phyloP scores from a whole-genome alignment of 2,329 filamentous ascomycete species.

The Fusarium sp. region DNA sequence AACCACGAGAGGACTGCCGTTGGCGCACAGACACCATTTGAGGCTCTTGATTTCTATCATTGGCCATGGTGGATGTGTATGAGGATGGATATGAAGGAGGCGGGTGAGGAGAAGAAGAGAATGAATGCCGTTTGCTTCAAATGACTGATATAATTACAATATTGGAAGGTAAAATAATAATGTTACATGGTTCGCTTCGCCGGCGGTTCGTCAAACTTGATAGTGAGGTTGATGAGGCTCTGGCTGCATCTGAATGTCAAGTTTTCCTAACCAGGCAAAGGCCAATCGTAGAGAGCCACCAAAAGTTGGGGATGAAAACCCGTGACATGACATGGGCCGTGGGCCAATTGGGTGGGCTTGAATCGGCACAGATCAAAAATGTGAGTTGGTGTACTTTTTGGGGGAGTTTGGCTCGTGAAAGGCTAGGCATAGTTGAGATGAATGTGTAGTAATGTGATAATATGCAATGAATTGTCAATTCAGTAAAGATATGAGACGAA shows the following conservation, averaged over 20 bases:
- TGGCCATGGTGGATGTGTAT: constrained; percentile 27
- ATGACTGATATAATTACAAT: constrained; percentile 14
- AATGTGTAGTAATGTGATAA: no score
- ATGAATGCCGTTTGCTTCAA: not conserved
- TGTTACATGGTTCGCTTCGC: constrained; percentile 34
- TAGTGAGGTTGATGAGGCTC: constrained; percentile 28
- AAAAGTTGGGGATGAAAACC: constrained; percentile 24
- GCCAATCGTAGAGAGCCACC: constrained; percentile 19
- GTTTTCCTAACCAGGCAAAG: constrained; percentile 23
- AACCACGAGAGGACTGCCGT: constrained; percentile 44
- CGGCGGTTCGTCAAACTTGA: constrained; percentile 1
- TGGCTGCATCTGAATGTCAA: constrained; percentile 5
- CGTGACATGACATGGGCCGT: constrained; percentile 34
- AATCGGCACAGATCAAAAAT: constrained; percentile 16
- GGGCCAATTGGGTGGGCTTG: constrained; percentile 13
- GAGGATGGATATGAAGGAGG: not conserved
- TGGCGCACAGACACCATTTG: constrained; percentile 33
- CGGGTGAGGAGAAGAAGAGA: not conserved
- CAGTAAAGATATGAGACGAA: not conserved
- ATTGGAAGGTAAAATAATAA: not conserved
- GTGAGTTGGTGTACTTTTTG: not conserved
- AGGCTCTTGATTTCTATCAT: constrained; percentile 26
- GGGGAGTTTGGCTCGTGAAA: not conserved
- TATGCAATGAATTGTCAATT: not conserved
- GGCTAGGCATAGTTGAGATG: not conserved